A percentile compares a stretch with the other conserved stretches of the same genome.
Evolutionary conservation across 805 yeast species (phyloP).

Genomic region (Kazachstania africana): DNA sequence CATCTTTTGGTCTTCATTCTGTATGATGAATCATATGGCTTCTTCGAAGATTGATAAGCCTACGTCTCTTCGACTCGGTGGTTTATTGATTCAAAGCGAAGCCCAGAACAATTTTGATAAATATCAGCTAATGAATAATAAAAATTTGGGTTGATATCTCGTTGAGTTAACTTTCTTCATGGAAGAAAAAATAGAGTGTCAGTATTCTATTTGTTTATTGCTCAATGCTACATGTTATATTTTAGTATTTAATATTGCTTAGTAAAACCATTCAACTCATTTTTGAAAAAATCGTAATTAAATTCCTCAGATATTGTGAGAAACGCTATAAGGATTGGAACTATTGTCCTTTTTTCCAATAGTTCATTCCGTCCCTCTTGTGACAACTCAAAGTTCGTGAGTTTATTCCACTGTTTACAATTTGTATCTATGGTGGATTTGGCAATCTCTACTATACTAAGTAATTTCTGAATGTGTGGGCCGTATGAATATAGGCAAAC

Average conservation of each 20-base stretch:
- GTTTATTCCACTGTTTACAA: conserved; percentile 15
- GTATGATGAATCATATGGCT: conserved; percentile 22
- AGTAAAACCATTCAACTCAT: conserved; percentile 7
- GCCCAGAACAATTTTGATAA: conserved; percentile 25
- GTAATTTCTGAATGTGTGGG: conserved; percentile 17
- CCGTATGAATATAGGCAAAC: conserved; percentile 18
- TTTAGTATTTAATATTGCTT: conserved; percentile 4
- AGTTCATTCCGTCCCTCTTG: conserved; percentile 18
- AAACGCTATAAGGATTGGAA: conserved; percentile 2
- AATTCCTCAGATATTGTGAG: neutral
- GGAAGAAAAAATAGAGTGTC: conserved; percentile 2
- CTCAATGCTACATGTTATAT: conserved; percentile 18
- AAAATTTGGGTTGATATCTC: conserved; percentile 12
- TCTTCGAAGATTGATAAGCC: conserved; percentile 36
- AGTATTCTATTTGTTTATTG: conserved; percentile 8
- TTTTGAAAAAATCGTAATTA: conserved; percentile 1
- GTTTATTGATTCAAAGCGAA: conserved; percentile 37
- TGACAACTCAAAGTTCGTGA: conserved; percentile 11
- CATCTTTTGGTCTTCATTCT: neutral
- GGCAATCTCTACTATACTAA: conserved; percentile 16
- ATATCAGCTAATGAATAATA: conserved; percentile 2
- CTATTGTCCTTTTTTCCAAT: conserved; percentile 10
- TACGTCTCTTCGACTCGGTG: conserved; percentile 25
- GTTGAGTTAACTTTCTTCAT: conserved; percentile 11
- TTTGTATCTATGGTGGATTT: conserved; percentile 6